Conservation (phyloP, 1,139 yeast species). For the Zygosaccharomyces pseudobailii region DNA sequence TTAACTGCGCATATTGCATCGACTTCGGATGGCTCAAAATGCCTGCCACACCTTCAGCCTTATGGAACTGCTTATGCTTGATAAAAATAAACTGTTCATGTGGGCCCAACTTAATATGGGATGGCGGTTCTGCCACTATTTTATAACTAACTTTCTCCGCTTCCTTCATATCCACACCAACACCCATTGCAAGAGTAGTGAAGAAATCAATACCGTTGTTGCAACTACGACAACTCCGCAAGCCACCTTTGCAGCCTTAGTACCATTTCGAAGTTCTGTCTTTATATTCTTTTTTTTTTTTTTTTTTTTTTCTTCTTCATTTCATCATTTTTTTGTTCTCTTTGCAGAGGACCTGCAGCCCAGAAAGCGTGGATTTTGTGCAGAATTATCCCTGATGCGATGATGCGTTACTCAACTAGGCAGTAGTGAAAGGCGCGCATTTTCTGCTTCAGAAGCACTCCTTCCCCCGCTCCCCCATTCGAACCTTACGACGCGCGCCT, state of each 20-base stretch:
- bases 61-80: conserved; percentile 20
- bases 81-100: conserved; percentile 22
- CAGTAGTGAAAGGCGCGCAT: background rate
- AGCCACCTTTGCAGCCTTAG: background rate
- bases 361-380: background rate
- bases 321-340: background rate
- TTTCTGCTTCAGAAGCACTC: background rate
- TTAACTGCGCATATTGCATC: conserved; percentile 18
- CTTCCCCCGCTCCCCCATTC: background rate
- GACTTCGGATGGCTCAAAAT: conserved; percentile 35
- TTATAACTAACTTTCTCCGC: conserved; percentile 9
- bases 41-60: conserved; percentile 33
- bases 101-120: conserved; percentile 10
- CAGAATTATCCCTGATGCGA: background rate
- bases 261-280: background rate
- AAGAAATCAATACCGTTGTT: background rate
- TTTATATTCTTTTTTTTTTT: background rate
- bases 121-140: conserved; percentile 12
- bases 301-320: background rate
- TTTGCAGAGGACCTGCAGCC: background rate
- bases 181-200: conserved; percentile 3
- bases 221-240: background rate
- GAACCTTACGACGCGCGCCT: background rate
- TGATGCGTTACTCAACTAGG: background rate
- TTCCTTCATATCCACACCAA: conserved; percentile 6